These are phyloP conservation scores for Sungouiozyma intestinalis DNA, from an alignment of 805 yeast genomes.

Conservation along the genomic window DNA sequence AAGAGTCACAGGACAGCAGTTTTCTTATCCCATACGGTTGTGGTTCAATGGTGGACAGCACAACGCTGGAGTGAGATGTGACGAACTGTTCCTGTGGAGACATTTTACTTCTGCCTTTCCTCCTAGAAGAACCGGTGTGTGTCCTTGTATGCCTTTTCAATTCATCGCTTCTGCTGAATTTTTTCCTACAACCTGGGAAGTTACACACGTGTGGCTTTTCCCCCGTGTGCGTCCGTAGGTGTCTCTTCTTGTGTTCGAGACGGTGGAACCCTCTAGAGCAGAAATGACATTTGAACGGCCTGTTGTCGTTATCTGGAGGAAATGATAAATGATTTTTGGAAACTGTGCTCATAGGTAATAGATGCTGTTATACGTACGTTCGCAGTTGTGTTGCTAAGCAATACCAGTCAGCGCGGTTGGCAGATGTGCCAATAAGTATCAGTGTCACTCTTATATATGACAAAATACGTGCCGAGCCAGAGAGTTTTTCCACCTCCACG, in stretches of 20 bases:
- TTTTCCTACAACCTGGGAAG: constrained; percentile 67
- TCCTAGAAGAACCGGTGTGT: constrained; percentile 32
- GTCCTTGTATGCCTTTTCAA: constrained; percentile 74
- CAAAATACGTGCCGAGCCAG: too few relatives aligned
- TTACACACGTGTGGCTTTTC: constrained; percentile 81
- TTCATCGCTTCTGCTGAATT: constrained; percentile 73
- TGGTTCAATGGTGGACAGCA: not conserved
- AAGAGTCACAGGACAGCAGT: not conserved
- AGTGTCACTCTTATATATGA: too few relatives aligned
- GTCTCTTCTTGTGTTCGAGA: constrained; percentile 82
- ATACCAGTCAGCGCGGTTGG: too few relatives aligned
- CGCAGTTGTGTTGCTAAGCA: too few relatives aligned
- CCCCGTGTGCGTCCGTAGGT: constrained; percentile 84
- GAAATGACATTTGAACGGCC: constrained; percentile 77
- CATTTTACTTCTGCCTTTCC: not conserved
- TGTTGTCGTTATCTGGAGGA: constrained; percentile 17
- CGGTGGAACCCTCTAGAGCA: constrained; percentile 81
- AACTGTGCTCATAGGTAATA: not conserved
- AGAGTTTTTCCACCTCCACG: not conserved
- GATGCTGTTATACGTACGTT: not conserved
- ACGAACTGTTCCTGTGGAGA: not conserved
- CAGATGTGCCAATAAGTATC: too few relatives aligned
- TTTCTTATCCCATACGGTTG: not conserved
- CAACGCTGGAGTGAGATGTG: not conserved
- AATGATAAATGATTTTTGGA: not conserved